Base-by-base conservation (phyloP, 2,329 filamentous ascomycete species). In the Pseudogymnoascus sp. region DNA sequence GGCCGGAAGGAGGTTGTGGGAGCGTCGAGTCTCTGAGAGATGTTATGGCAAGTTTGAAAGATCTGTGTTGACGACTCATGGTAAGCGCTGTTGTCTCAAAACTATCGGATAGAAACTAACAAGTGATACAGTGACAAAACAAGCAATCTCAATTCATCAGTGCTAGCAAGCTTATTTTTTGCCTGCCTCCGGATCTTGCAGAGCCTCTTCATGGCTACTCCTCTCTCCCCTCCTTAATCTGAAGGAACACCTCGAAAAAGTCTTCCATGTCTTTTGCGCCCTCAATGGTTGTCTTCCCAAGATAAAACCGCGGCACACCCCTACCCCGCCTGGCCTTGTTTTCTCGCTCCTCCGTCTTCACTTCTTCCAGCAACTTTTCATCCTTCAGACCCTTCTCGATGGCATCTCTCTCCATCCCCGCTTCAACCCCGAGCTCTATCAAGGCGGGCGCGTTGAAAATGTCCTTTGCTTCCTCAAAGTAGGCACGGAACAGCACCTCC, bases 121-220 rank as follows among this genome's bases (percentile, higher is more conserved):
- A 4, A 12, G 25, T 20, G 28, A 18, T 12, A 18, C 4, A 54
- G 25, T 7, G 16, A 54, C 16, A 2, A 89, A 72, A 69, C 92
- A 92, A 1, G 80, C 81, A 50, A 6, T 2, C 79, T 76, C 2
- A 86, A 79, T 63, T 91, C 88, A 74, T 92, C 86, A 1, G 89
- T 89, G 1, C 89, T 90, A 28, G 85, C 81, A 30, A 93, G 93
- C 73, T 66, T 86, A 72, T 85, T 87, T 66, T 77, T 78, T 1
- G 78, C 86, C 68, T 92, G 87, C 64, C 94, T 81, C 11, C 84
- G 84, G 71, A 90, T 90, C 89, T 64, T 94, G 90, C 0, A 88
- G 88, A 60, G 75, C 79, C 38, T 92, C 69, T 8, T 75, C 75
- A 68, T 80, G 77, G 76, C 66, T 75, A 73, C 28, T 73, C 63